These are phyloP conservation scores for Apiotrichum gracile DNA, from an alignment of 1,284 basidiomycete species.

Conservation along the genomic window DNA sequence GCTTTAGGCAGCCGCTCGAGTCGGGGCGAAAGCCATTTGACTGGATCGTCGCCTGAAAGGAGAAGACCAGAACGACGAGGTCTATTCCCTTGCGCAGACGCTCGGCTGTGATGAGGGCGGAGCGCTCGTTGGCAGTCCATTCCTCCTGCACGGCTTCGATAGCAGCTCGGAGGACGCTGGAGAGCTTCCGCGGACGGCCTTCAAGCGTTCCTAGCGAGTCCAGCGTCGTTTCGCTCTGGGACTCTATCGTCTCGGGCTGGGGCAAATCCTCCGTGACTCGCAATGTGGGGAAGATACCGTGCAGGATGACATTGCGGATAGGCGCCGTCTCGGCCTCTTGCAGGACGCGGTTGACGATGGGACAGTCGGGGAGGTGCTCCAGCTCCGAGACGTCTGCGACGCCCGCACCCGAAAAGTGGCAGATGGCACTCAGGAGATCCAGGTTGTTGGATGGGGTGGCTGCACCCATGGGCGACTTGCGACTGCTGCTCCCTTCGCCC, in stretches of 20 bases:
- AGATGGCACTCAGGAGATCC: slow-evolving; percentile 59
- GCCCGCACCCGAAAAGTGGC: slow-evolving; percentile 46
- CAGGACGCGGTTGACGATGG: slow-evolving; percentile 57
- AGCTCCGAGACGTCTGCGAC: slow-evolving; percentile 11
- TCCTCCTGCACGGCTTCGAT: slow-evolving; percentile 54
- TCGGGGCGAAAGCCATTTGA: slow-evolving; percentile 56
- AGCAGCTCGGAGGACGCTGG: slow-evolving; percentile 57
- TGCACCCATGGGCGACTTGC: slow-evolving; percentile 48
- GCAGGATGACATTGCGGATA: slow-evolving; percentile 64
- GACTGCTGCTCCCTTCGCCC: slow-evolving; percentile 50
- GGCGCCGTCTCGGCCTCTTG: slow-evolving; percentile 56
- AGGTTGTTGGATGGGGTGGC: slow-evolving; percentile 58
- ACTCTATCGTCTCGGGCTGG: not conserved
- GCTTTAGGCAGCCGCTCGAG: slow-evolving; percentile 11
- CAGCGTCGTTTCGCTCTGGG: slow-evolving; percentile 29
- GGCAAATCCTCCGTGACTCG: not conserved
- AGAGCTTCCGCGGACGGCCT: slow-evolving; percentile 60
- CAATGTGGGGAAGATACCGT: slow-evolving; percentile 56
- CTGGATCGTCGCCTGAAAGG: slow-evolving; percentile 62
- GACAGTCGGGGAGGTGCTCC: slow-evolving; percentile 57
- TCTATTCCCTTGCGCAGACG: slow-evolving; percentile 63
- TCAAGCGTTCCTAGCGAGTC: slow-evolving; percentile 26
- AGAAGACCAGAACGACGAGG: slow-evolving; percentile 58
- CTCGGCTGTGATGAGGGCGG: slow-evolving; percentile 53
- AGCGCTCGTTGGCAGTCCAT: slow-evolving; percentile 49